Base-by-base conservation (phyloP, 768 basidiomycete genomes). In the Russula lepida region DNA sequence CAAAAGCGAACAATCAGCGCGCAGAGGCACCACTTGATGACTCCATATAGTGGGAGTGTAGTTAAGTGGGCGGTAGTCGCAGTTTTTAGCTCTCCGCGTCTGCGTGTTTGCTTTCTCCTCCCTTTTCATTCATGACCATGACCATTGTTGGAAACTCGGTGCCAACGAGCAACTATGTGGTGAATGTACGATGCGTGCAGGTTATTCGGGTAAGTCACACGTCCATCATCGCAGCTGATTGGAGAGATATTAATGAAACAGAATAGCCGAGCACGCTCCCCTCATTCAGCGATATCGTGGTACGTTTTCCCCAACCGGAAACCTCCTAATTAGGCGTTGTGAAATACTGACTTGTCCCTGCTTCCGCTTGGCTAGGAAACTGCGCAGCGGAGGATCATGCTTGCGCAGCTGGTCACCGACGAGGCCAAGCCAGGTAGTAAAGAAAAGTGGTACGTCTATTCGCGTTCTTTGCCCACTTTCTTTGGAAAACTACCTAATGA, bases 121-220 rank as follows among this genome's bases (percentile, higher is more conserved):
- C 35, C 11, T 6, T 30, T n/a, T 44, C 41, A 4, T 44, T 32
- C 19, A 41, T 9, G 9, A n/a, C 23, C 21, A 61, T 61, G 54
- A 54, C 48, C 13, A 13, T 33, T 21, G 2, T 25, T 27, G 6
- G 2, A 19, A 50, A 44, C 3, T 9, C 49, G 6, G 30, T n/a
- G 13, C 35, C 50, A n/a, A 30, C n/a, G 8, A 27, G 33, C 6
- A n/a, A 44, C 4, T 56, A 46, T 39, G 41, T 37, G 4, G 56
- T 62, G 50, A 62, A 62, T 21, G 60, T 62, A 28, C 56, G 60
- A 30, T 62, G 60, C 43, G 43, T 62, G 17, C 60, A 57, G 28
- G 43, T 47, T 28, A 30, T 62, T 41, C 49, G 25, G 43, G 60
- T 62, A 23, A 1, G 60, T 48, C 25, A 2, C 17, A n/a, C 11